A percentile compares a stretch with the other conserved stretches of the same genome.
These are phyloP conservation scores for Lasiosphaeria hispida DNA, from an alignment of 495 filamentous ascomycete genomes.

Conservation along the genomic window DNA sequence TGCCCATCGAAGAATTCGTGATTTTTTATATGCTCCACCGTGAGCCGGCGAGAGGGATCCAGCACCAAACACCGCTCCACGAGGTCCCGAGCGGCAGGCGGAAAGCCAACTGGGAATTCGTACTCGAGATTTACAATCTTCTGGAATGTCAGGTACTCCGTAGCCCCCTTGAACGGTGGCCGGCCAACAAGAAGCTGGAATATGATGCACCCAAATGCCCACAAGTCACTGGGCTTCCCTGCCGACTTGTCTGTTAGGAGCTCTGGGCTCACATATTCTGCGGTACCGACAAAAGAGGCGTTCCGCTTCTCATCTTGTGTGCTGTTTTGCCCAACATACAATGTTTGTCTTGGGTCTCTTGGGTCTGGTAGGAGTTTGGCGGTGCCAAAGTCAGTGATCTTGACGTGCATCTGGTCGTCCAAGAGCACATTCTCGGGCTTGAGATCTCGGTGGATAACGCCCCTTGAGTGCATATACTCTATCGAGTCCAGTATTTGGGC, in stretches of 20 bases:
- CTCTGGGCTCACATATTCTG: constrained; percentile 97
- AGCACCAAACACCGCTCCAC: constrained; percentile 90
- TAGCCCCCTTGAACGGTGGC: constrained; percentile 95
- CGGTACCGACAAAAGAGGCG: constrained; percentile 95
- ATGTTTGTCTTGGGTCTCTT: constrained; percentile 51
- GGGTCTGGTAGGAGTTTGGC: constrained; percentile 83
- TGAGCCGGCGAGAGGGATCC: constrained; percentile 82
- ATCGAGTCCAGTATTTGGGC: constrained; percentile 96
- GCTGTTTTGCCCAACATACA: constrained; percentile 51
- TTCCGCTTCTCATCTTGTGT: constrained; percentile 65
- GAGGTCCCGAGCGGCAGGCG: constrained; percentile 81
- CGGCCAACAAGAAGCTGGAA: constrained; percentile 92
- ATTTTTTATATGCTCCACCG: constrained; percentile 94
- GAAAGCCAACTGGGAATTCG: constrained; percentile 89
- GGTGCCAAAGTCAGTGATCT: constrained; percentile 98
- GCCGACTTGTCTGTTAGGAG: constrained; percentile 92
- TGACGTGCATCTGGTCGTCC: constrained; percentile 93
- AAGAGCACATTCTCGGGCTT: constrained; percentile 98
- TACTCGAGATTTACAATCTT: constrained; percentile 96
- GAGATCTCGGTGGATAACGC: constrained; percentile 94
- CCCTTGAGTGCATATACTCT: constrained; percentile 95
- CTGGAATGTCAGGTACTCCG: constrained; percentile 97
- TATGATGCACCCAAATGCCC: constrained; percentile 99
- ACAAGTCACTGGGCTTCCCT: constrained; percentile 96
- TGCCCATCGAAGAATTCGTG: constrained; percentile 97